phyloP scores from a whole-genome alignment of 169 alveolate genomes.

The Eimeria sp. region DNA sequence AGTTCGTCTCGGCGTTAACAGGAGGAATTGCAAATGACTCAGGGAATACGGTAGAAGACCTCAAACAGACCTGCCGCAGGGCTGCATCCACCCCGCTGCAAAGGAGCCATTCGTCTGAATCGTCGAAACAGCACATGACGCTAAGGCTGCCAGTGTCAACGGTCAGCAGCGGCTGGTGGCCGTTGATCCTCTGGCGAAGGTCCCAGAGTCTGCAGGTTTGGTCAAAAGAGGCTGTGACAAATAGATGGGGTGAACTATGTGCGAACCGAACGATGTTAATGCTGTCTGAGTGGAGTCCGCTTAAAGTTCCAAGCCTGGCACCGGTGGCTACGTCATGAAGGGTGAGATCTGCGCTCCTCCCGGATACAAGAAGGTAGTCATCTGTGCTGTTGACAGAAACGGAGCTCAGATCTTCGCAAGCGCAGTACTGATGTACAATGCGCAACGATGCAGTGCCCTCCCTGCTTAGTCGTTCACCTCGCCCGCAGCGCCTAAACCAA shows the following conservation, averaged over 20 bases:
- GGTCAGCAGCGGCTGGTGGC: slow-evolving; percentile 76
- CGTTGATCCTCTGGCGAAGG: slow-evolving; percentile 82
- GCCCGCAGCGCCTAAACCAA: slow-evolving; percentile 46
- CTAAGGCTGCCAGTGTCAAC: slow-evolving; percentile 84
- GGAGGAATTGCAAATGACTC: slow-evolving; percentile 65
- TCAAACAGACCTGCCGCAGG: slow-evolving; percentile 76
- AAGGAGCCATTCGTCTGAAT: slow-evolving; percentile 80
- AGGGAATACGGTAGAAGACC: slow-evolving; percentile 36
- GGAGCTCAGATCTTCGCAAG: slow-evolving; percentile 83
- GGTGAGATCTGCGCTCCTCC: slow-evolving; percentile 83
- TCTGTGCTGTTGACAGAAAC: slow-evolving; percentile 84
- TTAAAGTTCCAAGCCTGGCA: slow-evolving; percentile 69
- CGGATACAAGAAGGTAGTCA: slow-evolving; percentile 85
- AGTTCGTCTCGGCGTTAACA: slow-evolving; percentile 73
- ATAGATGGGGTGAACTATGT: slow-evolving; percentile 83
- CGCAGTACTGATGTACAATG: slow-evolving; percentile 64
- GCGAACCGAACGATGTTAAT: slow-evolving; percentile 86
- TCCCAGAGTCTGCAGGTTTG: slow-evolving; percentile 87
- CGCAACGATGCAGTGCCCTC: slow-evolving; percentile 71
- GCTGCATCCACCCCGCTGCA: slow-evolving; percentile 80
- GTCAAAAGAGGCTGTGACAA: slow-evolving; percentile 86
- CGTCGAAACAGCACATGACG: slow-evolving; percentile 85
- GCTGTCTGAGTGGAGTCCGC: slow-evolving; percentile 83
- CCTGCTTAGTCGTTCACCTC: slow-evolving; percentile 48
- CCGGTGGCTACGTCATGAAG: slow-evolving; percentile 84